Conservation (phyloP, 768 basidiomycete genomes). For the Lepiota venenata region DNA sequence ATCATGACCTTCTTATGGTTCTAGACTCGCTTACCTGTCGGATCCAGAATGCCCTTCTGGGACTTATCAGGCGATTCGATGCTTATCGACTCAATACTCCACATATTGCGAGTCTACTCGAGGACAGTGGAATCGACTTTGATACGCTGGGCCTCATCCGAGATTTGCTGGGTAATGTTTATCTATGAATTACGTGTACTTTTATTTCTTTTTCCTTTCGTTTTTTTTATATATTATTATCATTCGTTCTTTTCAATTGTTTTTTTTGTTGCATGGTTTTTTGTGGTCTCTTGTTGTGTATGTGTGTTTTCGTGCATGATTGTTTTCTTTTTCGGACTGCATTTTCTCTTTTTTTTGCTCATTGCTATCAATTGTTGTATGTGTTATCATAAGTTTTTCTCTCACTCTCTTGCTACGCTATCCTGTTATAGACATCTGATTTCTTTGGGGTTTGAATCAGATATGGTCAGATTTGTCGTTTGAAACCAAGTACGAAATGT, state of each 20-base stretch:
- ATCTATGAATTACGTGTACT: neutral
- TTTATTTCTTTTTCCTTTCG: neutral
- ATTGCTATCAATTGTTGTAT: too few species aligned
- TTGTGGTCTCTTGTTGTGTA: neutral
- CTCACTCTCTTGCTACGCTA: too few species aligned
- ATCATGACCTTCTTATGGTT: slow-evolving; percentile 68
- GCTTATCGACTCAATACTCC: slow-evolving; percentile 22
- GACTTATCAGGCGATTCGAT: slow-evolving; percentile 26
- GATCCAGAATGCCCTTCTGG: slow-evolving; percentile 67
- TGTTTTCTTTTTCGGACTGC: too few species aligned
- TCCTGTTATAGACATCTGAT: too few species aligned
- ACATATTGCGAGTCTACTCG: slow-evolving; percentile 33
- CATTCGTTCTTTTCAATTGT: neutral
- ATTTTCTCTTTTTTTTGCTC: too few species aligned
- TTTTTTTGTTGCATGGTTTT: neutral
- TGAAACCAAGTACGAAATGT: too few species aligned
- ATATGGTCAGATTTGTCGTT: too few species aligned
- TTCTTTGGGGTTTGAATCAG: too few species aligned
- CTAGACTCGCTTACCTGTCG: slow-evolving; percentile 74
- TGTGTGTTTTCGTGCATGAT: too few species aligned
- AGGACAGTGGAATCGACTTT: slow-evolving; percentile 39
- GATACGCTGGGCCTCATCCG: slow-evolving; percentile 41
- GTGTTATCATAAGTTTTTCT: too few species aligned
- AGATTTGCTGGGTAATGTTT: slow-evolving; percentile 21
- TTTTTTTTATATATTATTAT: neutral